Percentiles rank a stretch among this genome's conserved stretches.
phyloP scores from a whole-genome alignment of 306 rosid genomes.

The Clitoria ternatea region DNA sequence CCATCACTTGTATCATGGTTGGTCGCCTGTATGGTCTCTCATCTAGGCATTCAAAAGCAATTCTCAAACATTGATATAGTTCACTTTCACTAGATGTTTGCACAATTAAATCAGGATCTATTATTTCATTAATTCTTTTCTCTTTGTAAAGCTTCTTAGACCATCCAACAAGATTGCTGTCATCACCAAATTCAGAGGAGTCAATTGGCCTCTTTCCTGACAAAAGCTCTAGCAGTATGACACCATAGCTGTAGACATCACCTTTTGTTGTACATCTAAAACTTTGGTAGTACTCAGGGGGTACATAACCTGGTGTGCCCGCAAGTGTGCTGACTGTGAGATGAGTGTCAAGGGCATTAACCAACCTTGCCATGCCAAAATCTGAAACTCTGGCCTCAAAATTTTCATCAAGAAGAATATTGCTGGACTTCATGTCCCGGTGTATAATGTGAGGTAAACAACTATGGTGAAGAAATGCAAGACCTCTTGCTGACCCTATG shows the following conservation, averaged over 20 bases:
- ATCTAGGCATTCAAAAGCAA: constrained; percentile 72
- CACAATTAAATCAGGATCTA: constrained; percentile 47
- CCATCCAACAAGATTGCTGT: constrained; percentile 85
- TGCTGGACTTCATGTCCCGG: constrained; percentile 86
- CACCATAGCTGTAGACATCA: constrained; percentile 79
- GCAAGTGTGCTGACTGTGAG: constrained; percentile 80
- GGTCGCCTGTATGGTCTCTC: constrained; percentile 68
- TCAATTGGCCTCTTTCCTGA: constrained; percentile 71
- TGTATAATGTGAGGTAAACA: constrained; percentile 84
- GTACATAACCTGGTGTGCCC: constrained; percentile 85
- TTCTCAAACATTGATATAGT: constrained; percentile 44
- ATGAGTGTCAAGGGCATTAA: constrained; percentile 75
- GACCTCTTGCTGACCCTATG: constrained; percentile 74
- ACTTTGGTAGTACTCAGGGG: constrained; percentile 88
- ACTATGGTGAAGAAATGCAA: constrained; percentile 85
- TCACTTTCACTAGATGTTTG: constrained; percentile 46
- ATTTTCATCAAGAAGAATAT: constrained; percentile 73
- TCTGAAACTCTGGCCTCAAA: constrained; percentile 83
- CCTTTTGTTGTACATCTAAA: constrained; percentile 80
- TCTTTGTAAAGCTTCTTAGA: constrained; percentile 66
- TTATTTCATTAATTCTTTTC: constrained; percentile 46
- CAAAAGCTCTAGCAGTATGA: constrained; percentile 67
- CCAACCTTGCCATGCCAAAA: constrained; percentile 86
- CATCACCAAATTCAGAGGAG: constrained; percentile 60
- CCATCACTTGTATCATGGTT: constrained; percentile 77